These are phyloP conservation scores for Yamadazyma triangularis DNA, from an alignment of 1,139 yeast species.

Conservation along the genomic window DNA sequence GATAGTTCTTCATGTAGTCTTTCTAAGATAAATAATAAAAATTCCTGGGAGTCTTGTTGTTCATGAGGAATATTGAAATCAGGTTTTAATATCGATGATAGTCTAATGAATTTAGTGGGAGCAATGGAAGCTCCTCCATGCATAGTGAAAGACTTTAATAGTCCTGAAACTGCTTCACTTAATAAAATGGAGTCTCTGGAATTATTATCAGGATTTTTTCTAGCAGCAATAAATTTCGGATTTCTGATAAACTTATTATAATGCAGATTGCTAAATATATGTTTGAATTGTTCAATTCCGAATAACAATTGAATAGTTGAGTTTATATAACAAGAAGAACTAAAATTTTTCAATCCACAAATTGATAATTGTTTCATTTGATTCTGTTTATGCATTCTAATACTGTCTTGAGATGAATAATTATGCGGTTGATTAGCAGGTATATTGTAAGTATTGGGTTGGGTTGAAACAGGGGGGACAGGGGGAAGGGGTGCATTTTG, in stretches of 20 bases:
- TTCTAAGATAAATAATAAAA: conserved; percentile 60
- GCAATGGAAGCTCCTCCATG: conserved; percentile 62
- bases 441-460: no score
- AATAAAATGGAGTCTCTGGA: conserved; percentile 31
- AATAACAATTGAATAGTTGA: conserved; percentile 64
- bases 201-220: conserved; percentile 17
- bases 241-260: conserved; percentile 38
- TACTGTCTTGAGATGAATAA: no score
- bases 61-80: conserved; percentile 64
- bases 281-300: conserved; percentile 44
- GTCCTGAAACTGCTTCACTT: conserved; percentile 43
- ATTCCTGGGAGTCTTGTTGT: conserved; percentile 80
- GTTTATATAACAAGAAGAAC: conserved; percentile 72
- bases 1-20: conserved; percentile 65
- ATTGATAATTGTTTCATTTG: conserved; percentile 41
- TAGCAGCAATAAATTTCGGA: conserved; percentile 21
- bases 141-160: conserved; percentile 40
- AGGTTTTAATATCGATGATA: conserved; percentile 53
- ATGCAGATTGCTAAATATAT: conserved; percentile 36
- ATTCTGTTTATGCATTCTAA: conserved; percentile 18
- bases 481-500: background rate
- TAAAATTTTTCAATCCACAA: conserved; percentile 66
- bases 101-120: conserved; percentile 58
- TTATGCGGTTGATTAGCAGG: no score
- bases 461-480: background rate